phyloP scores from a whole-genome alignment of 116 monocot species.

The Phalaenopsis hybrid region DNA sequence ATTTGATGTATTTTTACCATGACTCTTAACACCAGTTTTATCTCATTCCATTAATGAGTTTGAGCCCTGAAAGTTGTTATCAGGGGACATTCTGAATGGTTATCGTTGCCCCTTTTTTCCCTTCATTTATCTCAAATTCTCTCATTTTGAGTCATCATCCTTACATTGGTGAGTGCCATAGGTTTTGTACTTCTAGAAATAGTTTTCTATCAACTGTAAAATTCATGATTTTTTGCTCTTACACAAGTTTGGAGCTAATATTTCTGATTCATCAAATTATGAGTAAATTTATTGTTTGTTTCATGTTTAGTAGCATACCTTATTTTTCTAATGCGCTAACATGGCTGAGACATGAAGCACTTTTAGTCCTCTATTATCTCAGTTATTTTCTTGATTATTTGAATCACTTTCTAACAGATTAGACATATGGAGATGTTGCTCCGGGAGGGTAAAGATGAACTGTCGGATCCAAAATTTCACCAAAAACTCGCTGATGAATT shows the following conservation, averaged over 20 bases:
- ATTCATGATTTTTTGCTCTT: neutral
- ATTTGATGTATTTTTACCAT: too few species aligned
- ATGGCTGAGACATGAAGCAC: neutral
- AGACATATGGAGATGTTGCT: conserved; percentile 16
- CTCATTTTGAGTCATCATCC: too few species aligned
- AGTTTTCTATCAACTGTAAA: too few species aligned
- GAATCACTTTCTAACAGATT: conserved; percentile 8
- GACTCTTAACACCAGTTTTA: too few species aligned
- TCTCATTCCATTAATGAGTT: too few species aligned
- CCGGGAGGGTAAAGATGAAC: conserved; percentile 6
- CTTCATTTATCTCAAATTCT: too few species aligned
- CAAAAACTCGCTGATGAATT: conserved; percentile 15
- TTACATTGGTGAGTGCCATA: too few species aligned
- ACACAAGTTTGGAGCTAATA: neutral
- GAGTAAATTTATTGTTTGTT: neutral
- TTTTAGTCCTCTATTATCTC: neutral
- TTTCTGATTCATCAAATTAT: neutral
- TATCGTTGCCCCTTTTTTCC: too few species aligned
- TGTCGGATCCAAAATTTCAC: conserved; percentile 8
- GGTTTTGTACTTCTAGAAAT: too few species aligned
- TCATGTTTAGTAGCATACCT: neutral
- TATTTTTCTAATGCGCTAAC: neutral
- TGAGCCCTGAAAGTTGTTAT: too few species aligned
- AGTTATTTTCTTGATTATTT: neutral
- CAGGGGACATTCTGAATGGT: too few species aligned